Base-by-base conservation (phyloP, 768 basidiomycete genomes). In the Saitozyma sp. region DNA sequence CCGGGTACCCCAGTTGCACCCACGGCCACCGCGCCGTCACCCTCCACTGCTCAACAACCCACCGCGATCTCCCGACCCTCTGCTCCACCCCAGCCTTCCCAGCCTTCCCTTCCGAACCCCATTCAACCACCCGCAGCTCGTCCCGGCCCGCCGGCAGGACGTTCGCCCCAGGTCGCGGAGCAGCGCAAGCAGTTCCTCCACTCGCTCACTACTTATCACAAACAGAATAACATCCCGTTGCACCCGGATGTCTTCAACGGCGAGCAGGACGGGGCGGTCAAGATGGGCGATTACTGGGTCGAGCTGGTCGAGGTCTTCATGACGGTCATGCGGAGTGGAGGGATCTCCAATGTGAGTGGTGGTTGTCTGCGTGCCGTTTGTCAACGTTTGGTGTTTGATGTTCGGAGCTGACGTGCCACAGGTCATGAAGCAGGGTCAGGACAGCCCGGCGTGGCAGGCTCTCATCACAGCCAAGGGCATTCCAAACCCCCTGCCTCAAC, bases 271-370 rank as follows among this genome's bases (percentile, higher is more conserved):
- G 69, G 73, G n/a, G 42, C 46, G 4, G 48, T 74, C 43, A 63
- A 66, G 41, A 54, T 74, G 29, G 73, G 65, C 2, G 64, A 62
- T n/a, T 43, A 53, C 20, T 72, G 67, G 67, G 40, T 74, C 14
- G 73, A 74, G 14, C 51, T 71, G 41, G 62, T 71, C 39, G 70
- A 74, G 39, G 48, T 74, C 16, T 66, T 71, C 53, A 67, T 74
- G 70, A 40, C 61, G 3, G 63, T 70, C 9, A 61, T 74, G 60
- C 55, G 65, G 51, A 37, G 48, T 50, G 66, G 66, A 7, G 73
- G 73, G 1, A 61, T 65, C 16, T 45, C 62, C 20, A 62, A 64
- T 14, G 70, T 72, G 52, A 67, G 68, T 58, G 40, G 45, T 14
- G 37, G 11, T 50, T 3, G 29, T 29, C 29, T 29, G 29, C 29